Evolutionary conservation across 1,284 basidiomycete genomes (phyloP), one percentile per base, ranked within the genome.

Genomic region (Cutaneotrichosporon dermatis): DNA sequence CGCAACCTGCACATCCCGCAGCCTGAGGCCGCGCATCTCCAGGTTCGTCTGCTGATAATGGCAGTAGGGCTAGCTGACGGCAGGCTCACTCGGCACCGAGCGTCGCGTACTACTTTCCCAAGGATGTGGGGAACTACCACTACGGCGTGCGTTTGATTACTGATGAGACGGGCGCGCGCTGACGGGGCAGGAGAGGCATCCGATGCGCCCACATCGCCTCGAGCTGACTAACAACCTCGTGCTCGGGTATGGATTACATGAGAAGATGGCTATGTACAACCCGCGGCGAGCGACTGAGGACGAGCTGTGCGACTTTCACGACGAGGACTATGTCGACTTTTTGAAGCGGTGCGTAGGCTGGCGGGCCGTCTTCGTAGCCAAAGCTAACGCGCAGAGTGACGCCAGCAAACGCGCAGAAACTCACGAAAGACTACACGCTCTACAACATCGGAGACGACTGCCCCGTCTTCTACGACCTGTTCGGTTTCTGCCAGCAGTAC

Each of bases 151-250:
- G 85, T 78, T 13, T 25, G 25, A 25, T 25, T 25, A 25, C 25
- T 25, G 25, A 25, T 25, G 25, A 25, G 25, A 25, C 25, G 25
- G 25, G 16, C 37, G 44, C 4, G 6, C 5, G 51, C 58, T 67
- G 51, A 65, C 58, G 39, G 25, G 36, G 7, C 73, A 94, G 89
- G 92, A 97, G 83, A 84, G 89, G 49, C 95, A 99, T 81, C 96
- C 95, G 3, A 99, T 99, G 95, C 96, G 98, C 74, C 95, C 95
- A 1, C 92, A 97, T 65, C 84, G 96, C 12, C 79, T 99, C 9
- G 94, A 93, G 3, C 79, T 99, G 52, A 98, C 95, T 6, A 99
- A 99, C 70, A 87, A 92, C 5, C 84, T 99, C 48, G 95, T 99
- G 5, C 85, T 96, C 73, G 95, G 93, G 0, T 99, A 99, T 71